These are phyloP conservation scores for Salvia splendens DNA, from an alignment of 257 asterid genomes.

Conservation along the genomic window DNA sequence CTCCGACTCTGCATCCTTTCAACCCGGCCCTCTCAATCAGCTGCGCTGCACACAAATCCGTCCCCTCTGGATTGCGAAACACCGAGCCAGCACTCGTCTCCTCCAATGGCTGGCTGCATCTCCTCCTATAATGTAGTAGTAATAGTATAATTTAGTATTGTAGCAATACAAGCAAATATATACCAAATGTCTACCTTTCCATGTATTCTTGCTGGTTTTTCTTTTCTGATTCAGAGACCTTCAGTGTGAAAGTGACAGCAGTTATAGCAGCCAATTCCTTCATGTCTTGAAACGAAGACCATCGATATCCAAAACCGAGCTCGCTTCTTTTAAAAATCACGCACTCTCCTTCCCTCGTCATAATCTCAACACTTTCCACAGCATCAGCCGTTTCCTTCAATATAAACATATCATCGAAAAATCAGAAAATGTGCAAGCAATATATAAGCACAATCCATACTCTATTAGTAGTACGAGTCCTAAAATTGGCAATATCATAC, in stretches of 20 bases:
- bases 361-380: constrained; percentile 44
- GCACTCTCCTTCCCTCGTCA: constrained; percentile 37
- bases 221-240: constrained; percentile 35
- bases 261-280: constrained; percentile 45
- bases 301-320: constrained; percentile 40
- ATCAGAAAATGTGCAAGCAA: too few species aligned
- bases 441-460: too few species aligned
- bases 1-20: constrained; percentile 47
- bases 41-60: constrained; percentile 42
- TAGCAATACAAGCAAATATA: neutral
- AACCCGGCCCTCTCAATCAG: constrained; percentile 41
- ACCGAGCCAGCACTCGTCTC: constrained; percentile 48
- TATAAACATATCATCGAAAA: neutral
- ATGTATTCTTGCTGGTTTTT: constrained; percentile 40
- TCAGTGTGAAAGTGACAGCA: constrained; percentile 43
- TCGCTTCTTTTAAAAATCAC: constrained; percentile 29
- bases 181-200: constrained; percentile 36
- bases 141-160: neutral
- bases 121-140: constrained; percentile 37
- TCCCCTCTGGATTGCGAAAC: constrained; percentile 41
- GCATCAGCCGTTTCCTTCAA: constrained; percentile 44
- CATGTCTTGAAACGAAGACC: constrained; percentile 47
- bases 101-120: constrained; percentile 44
- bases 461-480: too few species aligned
- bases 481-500: too few species aligned